Conservation (phyloP, 495 filamentous ascomycete species). For the Pseudomonodictys pantanalensis region DNA sequence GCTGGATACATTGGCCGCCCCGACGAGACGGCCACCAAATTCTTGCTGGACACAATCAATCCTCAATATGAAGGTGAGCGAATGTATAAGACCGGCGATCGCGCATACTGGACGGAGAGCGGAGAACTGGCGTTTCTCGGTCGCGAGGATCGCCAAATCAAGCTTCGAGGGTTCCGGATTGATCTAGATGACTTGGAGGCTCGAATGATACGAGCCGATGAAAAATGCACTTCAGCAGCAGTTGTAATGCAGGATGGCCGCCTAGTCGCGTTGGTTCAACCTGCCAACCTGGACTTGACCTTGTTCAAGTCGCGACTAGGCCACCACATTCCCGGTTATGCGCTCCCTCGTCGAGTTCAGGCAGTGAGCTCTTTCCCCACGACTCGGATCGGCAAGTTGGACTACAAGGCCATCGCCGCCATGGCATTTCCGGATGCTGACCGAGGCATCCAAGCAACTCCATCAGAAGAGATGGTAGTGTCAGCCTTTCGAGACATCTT, state of each 20-base stretch:
- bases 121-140: conserved; percentile 37
- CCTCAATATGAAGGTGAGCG: conserved; percentile 13
- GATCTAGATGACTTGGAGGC: conserved; percentile 42
- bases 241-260: conserved; percentile 16
- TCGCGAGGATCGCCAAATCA: conserved; percentile 40
- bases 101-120: conserved; percentile 33
- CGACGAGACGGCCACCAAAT: conserved; percentile 18
- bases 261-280: conserved; percentile 35
- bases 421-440: too few relatives aligned
- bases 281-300: conserved; percentile 20
- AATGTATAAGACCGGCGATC: conserved; percentile 44
- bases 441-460: too few relatives aligned
- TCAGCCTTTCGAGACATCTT: conserved; percentile 1
- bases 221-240: conserved; percentile 3
- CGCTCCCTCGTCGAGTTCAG: conserved; percentile 29
- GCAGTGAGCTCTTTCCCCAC: conserved; percentile 34
- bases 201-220: not conserved
- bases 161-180: conserved; percentile 40
- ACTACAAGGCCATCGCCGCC: conserved; percentile 32
- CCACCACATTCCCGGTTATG: conserved; percentile 28
- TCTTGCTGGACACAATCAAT: conserved; percentile 1
- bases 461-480: not conserved
- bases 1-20: conserved; percentile 39
- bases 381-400: conserved; percentile 36
- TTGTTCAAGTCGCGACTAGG: conserved; percentile 3